phyloP scores from a whole-genome alignment of 129 eudicot genomes.

The Glebionis coronaria region DNA sequence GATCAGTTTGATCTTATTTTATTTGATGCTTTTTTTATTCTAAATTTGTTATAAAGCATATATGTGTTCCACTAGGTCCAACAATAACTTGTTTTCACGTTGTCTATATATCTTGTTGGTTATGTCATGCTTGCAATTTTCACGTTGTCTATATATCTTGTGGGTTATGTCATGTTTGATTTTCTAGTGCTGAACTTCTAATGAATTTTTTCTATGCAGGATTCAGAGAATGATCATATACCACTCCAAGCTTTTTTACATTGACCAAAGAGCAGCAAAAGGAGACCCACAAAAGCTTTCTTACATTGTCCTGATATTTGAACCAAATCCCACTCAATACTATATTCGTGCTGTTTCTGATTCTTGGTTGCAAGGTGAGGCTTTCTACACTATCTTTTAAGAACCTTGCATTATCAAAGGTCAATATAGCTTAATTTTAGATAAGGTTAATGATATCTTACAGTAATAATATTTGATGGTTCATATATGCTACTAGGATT shows the following conservation, averaged over 20 bases:
- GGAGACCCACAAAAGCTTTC: conserved; percentile 94
- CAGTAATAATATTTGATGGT: no score
- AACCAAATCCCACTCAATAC: conserved; percentile 99
- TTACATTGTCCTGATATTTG: conserved; percentile 91
- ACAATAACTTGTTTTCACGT: no score
- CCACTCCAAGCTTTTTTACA: conserved; percentile 89
- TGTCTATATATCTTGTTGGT: not conserved
- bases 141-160: not conserved
- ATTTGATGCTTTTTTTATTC: not conserved
- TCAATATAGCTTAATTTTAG: conserved; percentile 2
- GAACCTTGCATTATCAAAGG: conserved; percentile 94
- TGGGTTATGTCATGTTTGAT: not conserved
- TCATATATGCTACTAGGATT: no score
- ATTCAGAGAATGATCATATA: conserved; percentile 98
- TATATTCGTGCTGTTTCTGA: conserved; percentile 89
- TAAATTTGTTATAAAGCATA: not conserved
- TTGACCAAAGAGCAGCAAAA: conserved; percentile 75
- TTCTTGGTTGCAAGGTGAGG: conserved; percentile 89
- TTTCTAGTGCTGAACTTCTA: conserved; percentile 6
- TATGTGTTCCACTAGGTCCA: not conserved
- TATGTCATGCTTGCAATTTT: not conserved
- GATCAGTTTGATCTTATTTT: not conserved
- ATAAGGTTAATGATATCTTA: no score
- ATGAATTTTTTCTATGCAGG: conserved; percentile 41
- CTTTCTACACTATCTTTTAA: conserved; percentile 88